These are phyloP conservation scores for Ulvella scutata DNA, from an alignment of 139 green algal species.

Conservation along the genomic window DNA sequence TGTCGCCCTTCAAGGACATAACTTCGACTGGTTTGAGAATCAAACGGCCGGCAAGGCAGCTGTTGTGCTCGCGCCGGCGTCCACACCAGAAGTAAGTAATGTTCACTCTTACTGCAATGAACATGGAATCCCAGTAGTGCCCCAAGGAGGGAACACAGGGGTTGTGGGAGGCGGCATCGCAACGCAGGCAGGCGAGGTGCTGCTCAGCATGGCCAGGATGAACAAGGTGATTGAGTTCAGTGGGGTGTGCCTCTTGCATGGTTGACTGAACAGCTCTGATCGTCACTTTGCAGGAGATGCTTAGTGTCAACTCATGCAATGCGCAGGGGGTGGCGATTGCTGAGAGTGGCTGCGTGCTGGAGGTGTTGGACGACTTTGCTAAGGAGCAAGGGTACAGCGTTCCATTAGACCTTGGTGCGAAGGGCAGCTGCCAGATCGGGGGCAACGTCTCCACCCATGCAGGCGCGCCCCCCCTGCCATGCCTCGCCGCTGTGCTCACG, in stretches of 20 bases:
- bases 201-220: conserved; percentile 57
- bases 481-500: no score
- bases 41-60: no score
- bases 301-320: no score
- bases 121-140: conserved; percentile 69
- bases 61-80: no score
- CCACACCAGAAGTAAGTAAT: conserved; percentile 57
- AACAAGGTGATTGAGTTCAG: no score
- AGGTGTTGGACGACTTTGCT: conserved; percentile 57
- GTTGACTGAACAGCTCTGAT: no score
- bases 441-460: conserved; percentile 95
- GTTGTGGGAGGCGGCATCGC: conserved; percentile 71
- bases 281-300: no score
- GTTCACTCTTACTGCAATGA: conserved; percentile 63
- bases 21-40: no score
- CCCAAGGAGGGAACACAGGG: conserved; percentile 91
- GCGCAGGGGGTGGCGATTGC: no score
- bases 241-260: no score
- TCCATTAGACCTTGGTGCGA: conserved; percentile 90
- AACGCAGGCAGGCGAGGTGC: conserved; percentile 38
- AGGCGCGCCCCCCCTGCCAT: no score
- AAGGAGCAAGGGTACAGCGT: conserved; percentile 44
- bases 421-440: conserved; percentile 91
- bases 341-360: conserved; percentile 73
- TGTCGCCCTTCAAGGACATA: conserved; percentile 34